Conservation (phyloP, 169 alveolate species). For the Amoebophrya sp. region DNA sequence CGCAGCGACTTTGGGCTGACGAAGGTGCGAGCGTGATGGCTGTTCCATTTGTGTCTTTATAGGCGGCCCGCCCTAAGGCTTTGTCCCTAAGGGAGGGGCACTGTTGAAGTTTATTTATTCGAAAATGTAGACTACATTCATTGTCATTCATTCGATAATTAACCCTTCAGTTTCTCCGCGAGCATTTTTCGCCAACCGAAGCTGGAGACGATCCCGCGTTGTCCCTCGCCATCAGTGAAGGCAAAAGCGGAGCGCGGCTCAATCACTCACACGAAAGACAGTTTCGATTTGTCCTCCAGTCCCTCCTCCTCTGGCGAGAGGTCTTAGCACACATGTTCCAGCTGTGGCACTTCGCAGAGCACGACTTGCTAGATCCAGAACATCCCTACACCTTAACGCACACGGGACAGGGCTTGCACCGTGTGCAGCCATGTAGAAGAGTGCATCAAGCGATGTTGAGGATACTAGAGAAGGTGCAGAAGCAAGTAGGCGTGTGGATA, state of each 20-base stretch:
- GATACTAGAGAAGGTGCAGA: slow-evolving; percentile 69
- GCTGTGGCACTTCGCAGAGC: slow-evolving; percentile 81
- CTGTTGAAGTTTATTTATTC: neutral
- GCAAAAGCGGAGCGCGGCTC: slow-evolving; percentile 68
- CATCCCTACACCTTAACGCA: slow-evolving; percentile 73
- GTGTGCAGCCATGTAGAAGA: slow-evolving; percentile 48
- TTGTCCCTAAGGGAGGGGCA: neutral
- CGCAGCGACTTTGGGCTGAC: neutral
- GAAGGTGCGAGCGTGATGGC: neutral
- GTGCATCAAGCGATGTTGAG: slow-evolving; percentile 48
- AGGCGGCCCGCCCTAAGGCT: neutral
- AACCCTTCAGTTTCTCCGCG: slow-evolving; percentile 43
- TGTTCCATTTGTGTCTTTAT: neutral
- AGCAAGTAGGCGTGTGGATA: slow-evolving; percentile 75
- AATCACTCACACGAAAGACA: slow-evolving; percentile 69
- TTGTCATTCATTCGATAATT: neutral
- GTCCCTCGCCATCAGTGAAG: slow-evolving; percentile 61
- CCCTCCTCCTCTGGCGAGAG: slow-evolving; percentile 80
- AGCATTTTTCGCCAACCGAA: slow-evolving; percentile 60
- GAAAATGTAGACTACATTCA: neutral
- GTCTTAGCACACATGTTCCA: slow-evolving; percentile 70
- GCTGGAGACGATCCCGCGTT: slow-evolving; percentile 36
- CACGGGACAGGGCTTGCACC: slow-evolving; percentile 78
- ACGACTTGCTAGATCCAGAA: slow-evolving; percentile 69
- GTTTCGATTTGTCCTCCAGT: slow-evolving; percentile 68